Percentiles rank a stretch among this genome's conserved stretches.
Conservation (phyloP, 2,329 filamentous ascomycete genomes). For the Aspergillus tanneri region DNA sequence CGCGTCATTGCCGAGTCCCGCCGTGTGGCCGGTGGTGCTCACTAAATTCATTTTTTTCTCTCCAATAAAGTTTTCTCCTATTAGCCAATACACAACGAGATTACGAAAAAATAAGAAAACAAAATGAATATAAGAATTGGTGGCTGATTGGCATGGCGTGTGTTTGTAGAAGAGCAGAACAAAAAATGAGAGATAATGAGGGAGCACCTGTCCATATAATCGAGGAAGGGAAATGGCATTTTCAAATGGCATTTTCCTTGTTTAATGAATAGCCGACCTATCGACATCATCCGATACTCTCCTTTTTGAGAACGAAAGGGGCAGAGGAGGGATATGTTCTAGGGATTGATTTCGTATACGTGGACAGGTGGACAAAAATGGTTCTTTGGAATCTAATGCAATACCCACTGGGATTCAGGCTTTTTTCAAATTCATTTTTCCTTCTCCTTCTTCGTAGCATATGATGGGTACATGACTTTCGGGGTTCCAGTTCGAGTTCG, state of each 20-base stretch:
- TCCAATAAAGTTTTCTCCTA: constrained; percentile 19
- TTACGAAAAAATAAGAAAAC: constrained; percentile 24
- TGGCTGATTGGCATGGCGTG: constrained; percentile 11
- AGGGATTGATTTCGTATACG: constrained; percentile 9
- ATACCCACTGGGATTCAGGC: constrained; percentile 18
- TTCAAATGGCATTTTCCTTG: background rate
- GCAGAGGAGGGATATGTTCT: no score
- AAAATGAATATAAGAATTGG: constrained; percentile 17
- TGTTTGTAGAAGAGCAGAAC: constrained; percentile 1
- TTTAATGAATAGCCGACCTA: no score
- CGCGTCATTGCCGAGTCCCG: constrained; percentile 96
- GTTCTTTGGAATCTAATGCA: constrained; percentile 16
- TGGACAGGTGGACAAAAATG: constrained; percentile 10
- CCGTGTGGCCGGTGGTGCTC: constrained; percentile 63
- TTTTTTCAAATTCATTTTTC: background rate
- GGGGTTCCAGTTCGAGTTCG: background rate
- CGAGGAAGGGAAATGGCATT: constrained; percentile 4
- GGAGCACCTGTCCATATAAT: constrained; percentile 7
- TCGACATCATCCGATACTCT: no score
- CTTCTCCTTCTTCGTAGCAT: background rate
- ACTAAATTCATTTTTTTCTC: constrained; percentile 51
- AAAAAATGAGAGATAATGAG: constrained; percentile 1
- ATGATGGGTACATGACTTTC: background rate
- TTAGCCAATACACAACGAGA: constrained; percentile 25
- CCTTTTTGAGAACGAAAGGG: no score